These are phyloP conservation scores for Martensiomyces pterosporus DNA, from an alignment of 192 early-diverging fungal species.

Conservation along the genomic window DNA sequence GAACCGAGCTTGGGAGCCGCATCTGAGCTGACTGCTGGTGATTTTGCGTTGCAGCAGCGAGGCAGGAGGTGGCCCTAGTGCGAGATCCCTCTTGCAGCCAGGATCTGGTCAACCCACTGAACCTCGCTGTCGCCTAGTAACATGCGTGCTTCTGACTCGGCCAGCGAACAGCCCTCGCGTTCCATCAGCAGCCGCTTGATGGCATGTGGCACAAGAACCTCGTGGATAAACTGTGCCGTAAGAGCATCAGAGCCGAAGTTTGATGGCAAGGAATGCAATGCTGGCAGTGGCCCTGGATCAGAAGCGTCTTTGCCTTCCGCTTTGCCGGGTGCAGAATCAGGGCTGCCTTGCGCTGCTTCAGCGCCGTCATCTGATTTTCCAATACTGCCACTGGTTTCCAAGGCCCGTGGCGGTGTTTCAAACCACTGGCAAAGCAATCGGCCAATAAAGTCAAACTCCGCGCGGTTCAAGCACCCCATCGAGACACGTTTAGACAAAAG, in stretches of 20 bases:
- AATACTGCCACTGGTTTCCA: too few relatives aligned
- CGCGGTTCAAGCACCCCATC: slow-evolving; percentile 30
- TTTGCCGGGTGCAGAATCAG: too few relatives aligned
- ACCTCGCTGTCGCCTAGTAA: slow-evolving; percentile 13
- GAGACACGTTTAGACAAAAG: slow-evolving; percentile 19
- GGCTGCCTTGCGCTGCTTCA: too few relatives aligned
- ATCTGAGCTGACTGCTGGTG: too few relatives aligned
- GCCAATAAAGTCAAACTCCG: slow-evolving; percentile 47
- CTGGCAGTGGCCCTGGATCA: too few relatives aligned
- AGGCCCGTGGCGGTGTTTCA: slow-evolving; percentile 19
- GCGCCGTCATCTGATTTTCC: too few relatives aligned
- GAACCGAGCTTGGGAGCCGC: too few relatives aligned
- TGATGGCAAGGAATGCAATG: too few relatives aligned
- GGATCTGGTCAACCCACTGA: slow-evolving; percentile 44
- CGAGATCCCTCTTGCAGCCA: slow-evolving; percentile 26
- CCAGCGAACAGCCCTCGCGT: slow-evolving; percentile 32
- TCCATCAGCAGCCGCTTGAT: slow-evolving; percentile 32
- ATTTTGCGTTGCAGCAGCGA: too few relatives aligned
- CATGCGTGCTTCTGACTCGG: slow-evolving; percentile 35
- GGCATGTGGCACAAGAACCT: slow-evolving; percentile 45
- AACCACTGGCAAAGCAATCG: slow-evolving; percentile 38
- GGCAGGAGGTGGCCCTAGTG: too few relatives aligned
- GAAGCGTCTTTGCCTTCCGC: too few relatives aligned
- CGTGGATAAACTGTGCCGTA: slow-evolving; percentile 36
- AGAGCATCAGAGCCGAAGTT: slow-evolving; percentile 9